Conservation (phyloP, 495 filamentous ascomycete genomes). For the Pseudevernia furfuracea region DNA sequence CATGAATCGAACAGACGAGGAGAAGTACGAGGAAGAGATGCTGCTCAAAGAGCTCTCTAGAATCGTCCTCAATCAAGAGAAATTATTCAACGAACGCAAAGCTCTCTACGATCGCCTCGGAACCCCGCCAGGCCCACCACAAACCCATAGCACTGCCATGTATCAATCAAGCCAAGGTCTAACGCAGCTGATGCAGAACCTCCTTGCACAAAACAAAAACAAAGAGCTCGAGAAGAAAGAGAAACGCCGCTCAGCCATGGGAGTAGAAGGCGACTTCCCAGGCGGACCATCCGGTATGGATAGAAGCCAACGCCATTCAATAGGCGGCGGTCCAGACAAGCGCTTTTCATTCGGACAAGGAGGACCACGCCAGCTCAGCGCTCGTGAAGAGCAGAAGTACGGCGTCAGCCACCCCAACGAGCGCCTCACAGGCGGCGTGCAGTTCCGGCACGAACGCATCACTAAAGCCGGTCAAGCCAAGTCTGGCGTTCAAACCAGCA, state of each 20-base stretch:
- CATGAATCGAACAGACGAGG: slow-evolving; percentile 70
- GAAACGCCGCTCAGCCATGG: slow-evolving; percentile 63
- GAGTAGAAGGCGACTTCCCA: slow-evolving; percentile 29
- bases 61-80: slow-evolving; percentile 73
- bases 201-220: slow-evolving; percentile 41
- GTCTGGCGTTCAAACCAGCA: slow-evolving; percentile 68
- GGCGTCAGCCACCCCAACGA: slow-evolving; percentile 82
- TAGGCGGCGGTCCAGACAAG: slow-evolving; percentile 30
- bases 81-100: slow-evolving; percentile 73
- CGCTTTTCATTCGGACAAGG: slow-evolving; percentile 32
- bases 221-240: slow-evolving; percentile 71
- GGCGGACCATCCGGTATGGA: slow-evolving; percentile 39
- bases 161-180: slow-evolving; percentile 77
- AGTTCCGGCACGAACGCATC: slow-evolving; percentile 79
- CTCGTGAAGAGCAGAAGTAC: slow-evolving; percentile 61
- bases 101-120: slow-evolving; percentile 88
- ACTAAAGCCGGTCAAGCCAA: slow-evolving; percentile 78
- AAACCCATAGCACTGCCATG: slow-evolving; percentile 46
- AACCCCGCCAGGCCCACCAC: slow-evolving; percentile 58
- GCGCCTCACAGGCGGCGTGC: slow-evolving; percentile 60
- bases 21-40: slow-evolving; percentile 84
- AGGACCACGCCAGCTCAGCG: slow-evolving; percentile 23
- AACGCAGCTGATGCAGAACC: slow-evolving; percentile 66
- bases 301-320: slow-evolving; percentile 32
- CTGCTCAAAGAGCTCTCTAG: slow-evolving; percentile 82